A percentile compares a stretch with the other conserved stretches of the same genome.
Conservation (phyloP, 2,329 filamentous ascomycete species). For the Beauveria sp. region DNA sequence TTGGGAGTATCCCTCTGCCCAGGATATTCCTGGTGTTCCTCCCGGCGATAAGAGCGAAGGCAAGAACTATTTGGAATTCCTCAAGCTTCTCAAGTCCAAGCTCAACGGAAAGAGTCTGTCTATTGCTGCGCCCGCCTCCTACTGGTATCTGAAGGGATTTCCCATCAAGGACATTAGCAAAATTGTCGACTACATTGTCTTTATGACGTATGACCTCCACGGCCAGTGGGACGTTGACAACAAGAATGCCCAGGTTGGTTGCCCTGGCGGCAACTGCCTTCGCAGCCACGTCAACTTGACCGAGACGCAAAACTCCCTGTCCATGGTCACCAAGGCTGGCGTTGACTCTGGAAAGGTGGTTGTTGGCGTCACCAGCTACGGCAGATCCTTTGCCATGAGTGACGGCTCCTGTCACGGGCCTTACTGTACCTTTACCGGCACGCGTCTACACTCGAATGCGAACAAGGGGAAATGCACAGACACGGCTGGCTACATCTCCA, state of each 20-base stretch:
- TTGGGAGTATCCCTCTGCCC: slow-evolving; percentile 8
- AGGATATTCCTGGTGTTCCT: no score
- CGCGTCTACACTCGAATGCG: neutral
- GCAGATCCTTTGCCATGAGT: neutral
- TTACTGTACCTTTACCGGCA: neutral
- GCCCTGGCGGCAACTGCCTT: slow-evolving; percentile 22
- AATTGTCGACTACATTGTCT: slow-evolving; percentile 20
- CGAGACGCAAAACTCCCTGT: slow-evolving; percentile 19
- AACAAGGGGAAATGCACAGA: neutral
- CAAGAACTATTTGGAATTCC: slow-evolving; percentile 8
- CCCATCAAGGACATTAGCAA: slow-evolving; percentile 17
- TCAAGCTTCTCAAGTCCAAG: neutral
- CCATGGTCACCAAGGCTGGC: neutral
- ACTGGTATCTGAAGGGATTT: slow-evolving; percentile 22
- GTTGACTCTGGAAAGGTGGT: neutral
- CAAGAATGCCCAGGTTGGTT: slow-evolving; percentile 21
- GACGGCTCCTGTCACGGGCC: neutral
- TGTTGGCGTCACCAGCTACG: neutral
- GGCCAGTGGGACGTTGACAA: slow-evolving; percentile 15
- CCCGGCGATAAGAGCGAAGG: neutral
- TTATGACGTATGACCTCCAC: slow-evolving; percentile 21
- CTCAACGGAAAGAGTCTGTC: slow-evolving; percentile 9
- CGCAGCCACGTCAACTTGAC: slow-evolving; percentile 30
- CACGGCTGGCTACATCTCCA: neutral
- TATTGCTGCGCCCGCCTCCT: slow-evolving; percentile 21